Conservation (phyloP, 768 basidiomycete species). For the Mycena pura region DNA sequence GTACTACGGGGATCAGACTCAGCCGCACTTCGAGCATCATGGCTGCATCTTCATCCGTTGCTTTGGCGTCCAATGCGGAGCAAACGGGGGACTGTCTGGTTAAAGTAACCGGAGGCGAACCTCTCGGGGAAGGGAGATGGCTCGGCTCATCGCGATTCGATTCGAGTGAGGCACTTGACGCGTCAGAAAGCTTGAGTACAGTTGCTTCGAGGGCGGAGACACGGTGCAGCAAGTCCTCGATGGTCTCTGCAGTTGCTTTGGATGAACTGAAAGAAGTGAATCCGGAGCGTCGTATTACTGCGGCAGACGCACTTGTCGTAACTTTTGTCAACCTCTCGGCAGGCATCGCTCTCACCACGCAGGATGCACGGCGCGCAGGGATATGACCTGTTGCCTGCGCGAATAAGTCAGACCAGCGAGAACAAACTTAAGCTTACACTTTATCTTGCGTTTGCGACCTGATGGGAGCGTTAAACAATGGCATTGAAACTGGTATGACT, state of each 20-base stretch:
- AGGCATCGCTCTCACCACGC: conserved; percentile 33
- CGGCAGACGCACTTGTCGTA: conserved; percentile 18
- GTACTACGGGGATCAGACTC: neutral
- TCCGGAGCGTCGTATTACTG: too few relatives aligned
- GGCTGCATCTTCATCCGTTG: conserved; percentile 34
- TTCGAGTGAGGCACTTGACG: neutral
- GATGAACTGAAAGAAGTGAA: too few relatives aligned
- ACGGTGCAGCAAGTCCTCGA: conserved; percentile 34
- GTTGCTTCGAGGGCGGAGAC: conserved; percentile 31
- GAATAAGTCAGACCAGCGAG: neutral
- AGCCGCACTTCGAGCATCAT: conserved; percentile 35
- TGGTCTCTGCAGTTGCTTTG: conserved; percentile 25
- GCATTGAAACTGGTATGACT: neutral
- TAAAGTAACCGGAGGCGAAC: neutral
- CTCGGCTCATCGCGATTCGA: neutral
- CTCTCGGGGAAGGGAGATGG: conserved; percentile 12
- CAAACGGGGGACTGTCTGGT: conserved; percentile 20
- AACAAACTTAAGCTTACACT: conserved; percentile 23
- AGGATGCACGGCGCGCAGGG: conserved; percentile 37
- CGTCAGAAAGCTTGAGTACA: conserved; percentile 30
- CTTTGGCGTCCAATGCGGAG: conserved; percentile 26
- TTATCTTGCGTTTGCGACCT: conserved; percentile 40
- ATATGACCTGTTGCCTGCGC: conserved; percentile 33
- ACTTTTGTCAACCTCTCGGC: conserved; percentile 34
- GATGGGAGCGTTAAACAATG: neutral